Evolutionary conservation across 345 rosid genomes (phyloP), one percentile per base, ranked within the genome.

Genomic region (Clausena lansium): DNA sequence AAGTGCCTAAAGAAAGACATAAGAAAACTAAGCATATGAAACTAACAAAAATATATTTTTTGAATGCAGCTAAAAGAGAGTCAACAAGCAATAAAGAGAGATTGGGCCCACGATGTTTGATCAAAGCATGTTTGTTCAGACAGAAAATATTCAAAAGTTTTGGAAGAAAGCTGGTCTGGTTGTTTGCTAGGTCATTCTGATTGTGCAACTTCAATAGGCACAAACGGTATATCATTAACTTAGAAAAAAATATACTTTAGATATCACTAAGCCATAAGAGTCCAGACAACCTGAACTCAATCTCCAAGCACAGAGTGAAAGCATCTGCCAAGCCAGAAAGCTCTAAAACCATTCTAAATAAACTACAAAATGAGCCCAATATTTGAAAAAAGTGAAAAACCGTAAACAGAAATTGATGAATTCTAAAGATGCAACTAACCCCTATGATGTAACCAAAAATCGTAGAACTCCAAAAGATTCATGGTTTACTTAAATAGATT

Each of bases 1-100:
- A 57, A 95, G 97, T 38, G 96, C 91, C 99, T 95, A 81, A 54
- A 69, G 66, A 84, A 64, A 22, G 35, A 67, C 13, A 61, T 52
- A 58, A 20, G 76, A 22, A 8, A 27, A 71, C 6, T 10, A 63
- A 35, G 41, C 25, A 54, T 20, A 54, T 54, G 71, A 35, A 19
- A 61, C 19, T 25, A 60, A 74, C 58, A 57, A 22, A 79, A 65
- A 77, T 25, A 69, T 28, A n/a, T 38, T 17, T 1, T 5, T 11
- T 9, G 6, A 27, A 62, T 50, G 59, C 41, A 75, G 65, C 59
- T 6, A 25, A 75, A 58, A n/a, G 36, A 24, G 9, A 64, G 28
- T 54, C 22, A 33, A 71, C 27, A 54, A 32, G 45, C 61, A 57
- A 58, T 13, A n/a, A 55, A 35, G 15, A 50, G 3, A 45, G 14